Base-by-base conservation (phyloP, 805 yeast genomes). In the Yarrowia alimentaria region DNA sequence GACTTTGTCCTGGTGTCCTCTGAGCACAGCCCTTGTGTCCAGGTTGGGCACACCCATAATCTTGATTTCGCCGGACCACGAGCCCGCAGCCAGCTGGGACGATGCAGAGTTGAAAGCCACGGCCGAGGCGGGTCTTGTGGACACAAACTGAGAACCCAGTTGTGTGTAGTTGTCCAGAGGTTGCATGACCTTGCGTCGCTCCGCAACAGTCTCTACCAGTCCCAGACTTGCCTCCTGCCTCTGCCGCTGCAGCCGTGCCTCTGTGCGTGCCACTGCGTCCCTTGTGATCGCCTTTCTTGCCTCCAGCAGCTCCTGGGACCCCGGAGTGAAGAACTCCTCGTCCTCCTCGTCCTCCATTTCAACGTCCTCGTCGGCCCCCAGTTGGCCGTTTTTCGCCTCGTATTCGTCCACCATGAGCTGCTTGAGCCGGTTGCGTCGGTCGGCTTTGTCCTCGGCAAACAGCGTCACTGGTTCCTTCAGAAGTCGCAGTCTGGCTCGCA, bases 321-420 rank as follows among this genome's bases (percentile, higher is more conserved):
- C 96, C 0, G 94, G 95, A 0, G 96, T 88, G 60, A 80, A 88
- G 60, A 84, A 89, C 54, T 88, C 95, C 45, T 83, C 94, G 11
- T 85, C 95, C 45, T 83, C 94, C 11, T 85, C 83, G 8, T 79
- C 82, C 1, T 73, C 80, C 3, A 69, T 78, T 1, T 66, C 74
- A 1, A 65, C 75, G 10, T 35, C 59, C 12, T 52, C 49, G 8
- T 37, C 52, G 2, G 29, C 51, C 12, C 54, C 59, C 6, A 33
- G 53, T 21, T 56, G 58, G 14, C 60, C 57, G 3, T 58, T 64
- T 13, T 55, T 40, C 6, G 37, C 34, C 10, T 53, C 51, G 20
- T 50, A 50, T 19, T 52, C 53, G 13, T 68, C 72, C 3, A 57
- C 61, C 12, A 84, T 58, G 6, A 78, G 58, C 30, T 70, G 64